A percentile compares a stretch with the other conserved stretches of the same genome.
Evolutionary conservation across 176 grass and related monocot species (phyloP).

Genomic region (Zea luxurians): DNA sequence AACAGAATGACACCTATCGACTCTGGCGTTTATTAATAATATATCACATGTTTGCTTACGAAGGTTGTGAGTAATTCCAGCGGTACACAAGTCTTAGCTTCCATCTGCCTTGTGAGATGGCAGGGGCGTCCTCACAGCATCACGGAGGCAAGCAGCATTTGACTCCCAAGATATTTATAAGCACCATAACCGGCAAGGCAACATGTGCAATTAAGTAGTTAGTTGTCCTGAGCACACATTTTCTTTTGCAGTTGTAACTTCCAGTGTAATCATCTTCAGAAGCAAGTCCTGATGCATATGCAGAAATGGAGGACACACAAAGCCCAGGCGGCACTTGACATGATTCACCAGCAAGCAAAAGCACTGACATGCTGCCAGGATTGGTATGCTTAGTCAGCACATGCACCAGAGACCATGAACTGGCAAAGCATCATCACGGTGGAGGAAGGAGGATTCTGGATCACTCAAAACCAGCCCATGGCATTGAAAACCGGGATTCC

Average conservation of each 20-base stretch:
- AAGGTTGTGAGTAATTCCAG: conserved; percentile 42
- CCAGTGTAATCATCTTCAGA: conserved; percentile 51
- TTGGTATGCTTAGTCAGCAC: conserved; percentile 52
- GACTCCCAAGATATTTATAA: conserved; percentile 34
- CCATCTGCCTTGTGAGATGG: conserved; percentile 47
- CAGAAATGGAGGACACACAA: conserved; percentile 18
- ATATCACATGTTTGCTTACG: neutral
- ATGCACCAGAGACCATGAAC: conserved; percentile 38
- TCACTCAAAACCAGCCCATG: conserved; percentile 55
- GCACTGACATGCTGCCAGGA: no score
- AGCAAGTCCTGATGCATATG: conserved; percentile 28
- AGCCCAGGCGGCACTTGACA: conserved; percentile 38
- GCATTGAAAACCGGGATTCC: conserved; percentile 46
- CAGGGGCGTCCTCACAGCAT: conserved; percentile 26
- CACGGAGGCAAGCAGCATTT: conserved; percentile 43
- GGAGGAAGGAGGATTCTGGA: conserved; percentile 45
- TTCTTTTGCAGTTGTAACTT: conserved; percentile 50
- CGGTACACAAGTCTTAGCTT: conserved; percentile 50
- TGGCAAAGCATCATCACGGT: conserved; percentile 47
- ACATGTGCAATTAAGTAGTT: conserved; percentile 66
- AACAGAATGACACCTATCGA: conserved; percentile 58
- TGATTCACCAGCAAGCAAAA: no score
- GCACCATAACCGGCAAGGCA: conserved; percentile 28
- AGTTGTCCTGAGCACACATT: conserved; percentile 37
- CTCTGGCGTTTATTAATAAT: conserved; percentile 34